Evolutionary conservation across 345 rosid species (phyloP).

Genomic region (Populus nigra): DNA sequence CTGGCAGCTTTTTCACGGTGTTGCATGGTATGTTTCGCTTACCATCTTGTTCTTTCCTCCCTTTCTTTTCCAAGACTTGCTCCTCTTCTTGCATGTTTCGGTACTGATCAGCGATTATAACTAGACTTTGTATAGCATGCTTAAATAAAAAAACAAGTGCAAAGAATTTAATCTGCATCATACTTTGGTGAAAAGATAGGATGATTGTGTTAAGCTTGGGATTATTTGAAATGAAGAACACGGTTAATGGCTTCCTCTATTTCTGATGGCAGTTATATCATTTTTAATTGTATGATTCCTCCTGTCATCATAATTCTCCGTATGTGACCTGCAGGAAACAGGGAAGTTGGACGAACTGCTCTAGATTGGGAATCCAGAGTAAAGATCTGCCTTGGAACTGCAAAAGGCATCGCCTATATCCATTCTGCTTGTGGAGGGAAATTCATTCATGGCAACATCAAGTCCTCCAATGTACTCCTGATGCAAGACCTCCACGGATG

Average conservation of each 20-base stretch:
- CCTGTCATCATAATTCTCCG: not conserved
- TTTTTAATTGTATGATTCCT: not conserved
- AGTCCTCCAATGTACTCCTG: conserved; percentile 73
- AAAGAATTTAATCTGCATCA: no score
- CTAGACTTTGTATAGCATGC: no score
- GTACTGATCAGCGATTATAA: no score
- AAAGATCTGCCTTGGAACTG: conserved; percentile 65
- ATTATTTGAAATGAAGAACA: not conserved
- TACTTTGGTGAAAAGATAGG: no score
- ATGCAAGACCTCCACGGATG: conserved; percentile 50
- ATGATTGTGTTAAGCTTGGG: no score
- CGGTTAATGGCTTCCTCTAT: not conserved
- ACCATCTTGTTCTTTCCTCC: not conserved
- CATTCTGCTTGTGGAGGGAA: conserved; percentile 63
- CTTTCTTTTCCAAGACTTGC: not conserved
- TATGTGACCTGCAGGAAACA: conserved; percentile 38
- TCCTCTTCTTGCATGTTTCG: no score
- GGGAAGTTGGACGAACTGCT: conserved; percentile 44
- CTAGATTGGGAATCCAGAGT: conserved; percentile 76
- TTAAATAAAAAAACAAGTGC: no score
- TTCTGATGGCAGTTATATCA: not conserved
- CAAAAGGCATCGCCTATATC: conserved; percentile 67
- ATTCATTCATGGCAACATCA: conserved; percentile 72
- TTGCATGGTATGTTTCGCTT: conserved; percentile 58
- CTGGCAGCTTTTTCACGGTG: conserved; percentile 61